Conservation (phyloP, 2,329 filamentous ascomycete species). For the Falciphora oryzae region DNA sequence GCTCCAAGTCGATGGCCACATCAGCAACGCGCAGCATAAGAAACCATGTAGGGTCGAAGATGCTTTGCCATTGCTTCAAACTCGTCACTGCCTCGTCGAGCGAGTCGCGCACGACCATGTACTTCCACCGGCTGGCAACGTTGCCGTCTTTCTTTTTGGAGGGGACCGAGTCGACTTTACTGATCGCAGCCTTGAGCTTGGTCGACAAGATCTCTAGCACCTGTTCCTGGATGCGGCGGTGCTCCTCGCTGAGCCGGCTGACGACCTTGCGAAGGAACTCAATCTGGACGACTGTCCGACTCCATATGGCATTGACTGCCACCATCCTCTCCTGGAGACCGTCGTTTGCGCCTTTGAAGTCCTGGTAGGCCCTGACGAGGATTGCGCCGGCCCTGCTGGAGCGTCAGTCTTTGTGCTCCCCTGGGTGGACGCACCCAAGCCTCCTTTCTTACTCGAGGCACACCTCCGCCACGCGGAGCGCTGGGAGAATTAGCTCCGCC, state of each 20-base stretch:
- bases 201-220: conserved; percentile 9
- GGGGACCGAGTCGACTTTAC: conserved; percentile 9
- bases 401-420: background rate
- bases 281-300: conserved; percentile 7
- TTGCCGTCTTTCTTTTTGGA: too few relatives aligned
- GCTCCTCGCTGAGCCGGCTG: conserved; percentile 5
- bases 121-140: too few relatives aligned
- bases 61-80: conserved; percentile 10
- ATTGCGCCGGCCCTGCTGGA: background rate
- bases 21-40: conserved; percentile 9
- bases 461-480: background rate
- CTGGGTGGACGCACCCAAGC: background rate
- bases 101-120: conserved; percentile 9
- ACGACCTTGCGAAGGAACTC: conserved; percentile 7
- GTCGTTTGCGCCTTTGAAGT: conserved; percentile 7
- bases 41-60: conserved; percentile 12
- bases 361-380: background rate
- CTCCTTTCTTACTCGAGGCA: background rate
- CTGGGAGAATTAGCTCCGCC: background rate
- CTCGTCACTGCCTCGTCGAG: conserved; percentile 8
- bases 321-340: conserved; percentile 7
- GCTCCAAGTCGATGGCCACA: conserved; percentile 7
- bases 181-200: conserved; percentile 6
- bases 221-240: conserved; percentile 10
- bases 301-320: conserved; percentile 10